Evolutionary conservation across 164 flowering plant genomes (phyloP).

Genomic region (Aristolochia fimbriata): DNA sequence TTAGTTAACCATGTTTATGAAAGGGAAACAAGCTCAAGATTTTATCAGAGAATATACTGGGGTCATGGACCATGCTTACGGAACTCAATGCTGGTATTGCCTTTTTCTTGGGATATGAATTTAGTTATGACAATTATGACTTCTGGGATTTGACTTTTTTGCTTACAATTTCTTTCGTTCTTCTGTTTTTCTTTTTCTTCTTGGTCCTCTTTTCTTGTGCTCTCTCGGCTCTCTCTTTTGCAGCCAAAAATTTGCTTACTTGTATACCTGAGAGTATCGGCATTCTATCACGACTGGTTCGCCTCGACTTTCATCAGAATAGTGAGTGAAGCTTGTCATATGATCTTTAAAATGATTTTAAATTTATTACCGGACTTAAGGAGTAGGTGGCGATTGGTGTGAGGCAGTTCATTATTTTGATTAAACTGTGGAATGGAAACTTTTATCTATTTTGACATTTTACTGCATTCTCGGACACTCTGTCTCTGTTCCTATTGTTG

Average conservation of each 20-base stretch:
- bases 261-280: conserved; percentile 78
- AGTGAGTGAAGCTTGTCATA: conserved; percentile 41
- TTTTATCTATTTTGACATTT: background rate
- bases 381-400: too few species aligned
- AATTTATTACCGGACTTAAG: too few species aligned
- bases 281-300: conserved; percentile 68
- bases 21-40: conserved; percentile 79
- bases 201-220: background rate
- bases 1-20: conserved; percentile 9
- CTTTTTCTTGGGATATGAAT: background rate
- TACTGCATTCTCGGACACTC: background rate
- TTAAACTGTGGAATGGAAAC: too few species aligned
- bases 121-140: background rate
- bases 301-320: conserved; percentile 86
- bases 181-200: too few species aligned
- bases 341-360: too few species aligned
- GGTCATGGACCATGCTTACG: conserved; percentile 69
- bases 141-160: background rate
- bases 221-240: background rate
- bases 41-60: conserved; percentile 42
- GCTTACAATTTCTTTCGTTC: background rate
- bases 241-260: conserved; percentile 75
- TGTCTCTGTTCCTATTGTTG: background rate
- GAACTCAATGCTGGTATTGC: conserved; percentile 83
- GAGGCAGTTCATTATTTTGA: too few species aligned